Percentiles rank a stretch among this genome's conserved stretches.
phyloP scores from a whole-genome alignment of 31 red algal genomes.

The Asparagopsis taxiformis region DNA sequence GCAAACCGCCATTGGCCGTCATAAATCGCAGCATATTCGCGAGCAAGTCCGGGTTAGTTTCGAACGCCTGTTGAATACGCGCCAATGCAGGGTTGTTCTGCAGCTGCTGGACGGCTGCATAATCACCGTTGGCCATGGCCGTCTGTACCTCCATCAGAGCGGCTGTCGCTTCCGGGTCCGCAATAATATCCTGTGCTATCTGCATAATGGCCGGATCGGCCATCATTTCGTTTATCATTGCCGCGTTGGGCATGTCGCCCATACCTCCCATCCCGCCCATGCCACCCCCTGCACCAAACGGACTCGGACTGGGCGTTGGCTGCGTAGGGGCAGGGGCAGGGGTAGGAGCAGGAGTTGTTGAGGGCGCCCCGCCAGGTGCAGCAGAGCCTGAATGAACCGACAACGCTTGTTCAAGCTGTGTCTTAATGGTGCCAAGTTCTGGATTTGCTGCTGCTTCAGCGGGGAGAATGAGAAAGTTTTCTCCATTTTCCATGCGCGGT shows the following conservation, averaged over 20 bases:
- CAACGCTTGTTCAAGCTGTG: conserved; percentile 44
- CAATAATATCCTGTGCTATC: conserved; percentile 35
- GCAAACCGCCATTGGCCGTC: conserved; percentile 20
- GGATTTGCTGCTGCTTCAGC: conserved; percentile 43
- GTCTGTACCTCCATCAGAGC: conserved; percentile 27
- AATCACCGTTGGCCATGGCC: conserved; percentile 48
- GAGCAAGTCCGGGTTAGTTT: conserved; percentile 36
- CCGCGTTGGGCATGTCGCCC: conserved; percentile 3
- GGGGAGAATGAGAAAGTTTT: conserved; percentile 37
- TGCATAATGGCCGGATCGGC: conserved; percentile 50
- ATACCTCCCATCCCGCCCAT: conserved; percentile 17
- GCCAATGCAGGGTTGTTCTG: conserved; percentile 34
- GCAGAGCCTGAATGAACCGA: not conserved
- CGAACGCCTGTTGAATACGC: conserved; percentile 37
- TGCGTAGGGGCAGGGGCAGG: conserved; percentile 1
- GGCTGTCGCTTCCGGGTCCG: conserved; percentile 19
- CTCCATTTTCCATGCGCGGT: conserved; percentile 42
- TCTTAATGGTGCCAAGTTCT: conserved; percentile 36
- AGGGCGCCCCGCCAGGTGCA: not conserved
- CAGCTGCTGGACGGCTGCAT: conserved; percentile 31
- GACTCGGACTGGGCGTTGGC: not conserved
- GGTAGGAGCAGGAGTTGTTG: conserved; percentile 4
- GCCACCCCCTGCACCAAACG: not conserved
- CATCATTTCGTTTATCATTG: conserved; percentile 33
- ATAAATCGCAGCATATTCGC: conserved; percentile 35